phyloP scores from a whole-genome alignment of 345 rosid species.

The Heritiera fomes region DNA sequence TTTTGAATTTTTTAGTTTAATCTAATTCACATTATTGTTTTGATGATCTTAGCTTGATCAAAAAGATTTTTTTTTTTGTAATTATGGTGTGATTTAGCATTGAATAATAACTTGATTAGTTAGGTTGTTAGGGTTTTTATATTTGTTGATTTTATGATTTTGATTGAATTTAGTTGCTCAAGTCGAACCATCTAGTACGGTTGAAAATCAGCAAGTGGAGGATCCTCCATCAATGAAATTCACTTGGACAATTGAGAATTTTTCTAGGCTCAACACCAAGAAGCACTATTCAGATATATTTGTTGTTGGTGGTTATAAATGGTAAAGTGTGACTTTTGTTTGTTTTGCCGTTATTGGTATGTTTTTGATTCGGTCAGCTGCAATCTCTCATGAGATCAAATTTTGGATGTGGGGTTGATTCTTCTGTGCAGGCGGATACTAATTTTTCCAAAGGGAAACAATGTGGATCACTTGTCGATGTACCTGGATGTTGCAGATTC shows the following conservation, averaged over 20 bases:
- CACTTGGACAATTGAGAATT: slow-evolving; percentile 75
- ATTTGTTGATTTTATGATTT: slow-evolving; percentile 19
- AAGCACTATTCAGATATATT: slow-evolving; percentile 84
- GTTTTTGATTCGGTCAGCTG: slow-evolving; percentile 3
- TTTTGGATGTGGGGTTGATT: slow-evolving; percentile 18
- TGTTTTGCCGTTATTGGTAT: neutral
- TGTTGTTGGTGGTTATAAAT: slow-evolving; percentile 76
- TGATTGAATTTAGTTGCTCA: slow-evolving; percentile 49
- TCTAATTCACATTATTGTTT: neutral
- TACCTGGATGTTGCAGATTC: slow-evolving; percentile 96
- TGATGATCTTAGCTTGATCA: neutral
- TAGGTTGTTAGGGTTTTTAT: slow-evolving; percentile 34
- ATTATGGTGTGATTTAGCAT: neutral
- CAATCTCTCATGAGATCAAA: neutral
- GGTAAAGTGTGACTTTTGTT: slow-evolving; percentile 40
- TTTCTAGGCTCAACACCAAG: slow-evolving; percentile 72
- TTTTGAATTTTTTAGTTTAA: neutral
- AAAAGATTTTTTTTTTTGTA: neutral
- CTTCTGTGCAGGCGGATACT: slow-evolving; percentile 67
- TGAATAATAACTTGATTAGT: neutral
- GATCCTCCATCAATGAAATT: slow-evolving; percentile 80
- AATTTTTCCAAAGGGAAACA: slow-evolving; percentile 92
- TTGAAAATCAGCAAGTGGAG: slow-evolving; percentile 73
- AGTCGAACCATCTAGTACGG: slow-evolving; percentile 54
- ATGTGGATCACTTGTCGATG: slow-evolving; percentile 95